These are phyloP conservation scores for Komagataea norvegica DNA, from an alignment of 1,139 yeast species.

Conservation along the genomic window DNA sequence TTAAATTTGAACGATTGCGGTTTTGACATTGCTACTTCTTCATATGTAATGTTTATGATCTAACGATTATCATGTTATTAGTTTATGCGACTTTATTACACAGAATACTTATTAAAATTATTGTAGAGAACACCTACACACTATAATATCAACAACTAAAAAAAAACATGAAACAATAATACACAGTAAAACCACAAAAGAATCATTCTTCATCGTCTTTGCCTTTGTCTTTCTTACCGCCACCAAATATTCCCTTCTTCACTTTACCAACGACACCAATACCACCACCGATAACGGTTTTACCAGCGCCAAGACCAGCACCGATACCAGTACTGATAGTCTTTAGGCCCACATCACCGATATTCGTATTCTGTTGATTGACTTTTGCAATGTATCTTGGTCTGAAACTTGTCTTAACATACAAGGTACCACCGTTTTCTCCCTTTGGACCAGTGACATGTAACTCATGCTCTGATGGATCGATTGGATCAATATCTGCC, in stretches of 20 bases:
- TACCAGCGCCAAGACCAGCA: conserved; percentile 36
- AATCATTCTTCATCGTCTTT: conserved; percentile 12
- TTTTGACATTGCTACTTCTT: no score
- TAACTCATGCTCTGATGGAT: conserved; percentile 47
- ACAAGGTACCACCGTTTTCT: conserved; percentile 62
- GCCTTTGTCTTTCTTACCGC: conserved; percentile 30
- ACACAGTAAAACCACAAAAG: no score
- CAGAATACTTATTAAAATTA: no score
- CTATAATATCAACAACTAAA: no score
- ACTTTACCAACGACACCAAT: conserved; percentile 39
- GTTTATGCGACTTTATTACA: no score
- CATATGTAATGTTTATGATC: no score
- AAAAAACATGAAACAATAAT: no score
- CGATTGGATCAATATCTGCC: conserved; percentile 54
- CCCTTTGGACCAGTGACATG: conserved; percentile 43
- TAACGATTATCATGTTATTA: no score
- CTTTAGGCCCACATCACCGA: conserved; percentile 35
- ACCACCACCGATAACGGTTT: conserved; percentile 38
- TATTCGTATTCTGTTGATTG: conserved; percentile 29
- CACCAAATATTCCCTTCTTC: conserved; percentile 33
- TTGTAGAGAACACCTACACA: no score
- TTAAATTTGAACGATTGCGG: conserved; percentile 9
- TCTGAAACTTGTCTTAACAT: conserved; percentile 55
- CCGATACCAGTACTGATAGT: conserved; percentile 33
- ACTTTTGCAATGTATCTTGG: conserved; percentile 57